Percentiles rank a stretch among this genome's conserved stretches.
Evolutionary conservation across 1,139 yeast species (phyloP).

Genomic region (Fermentozyma sake): DNA sequence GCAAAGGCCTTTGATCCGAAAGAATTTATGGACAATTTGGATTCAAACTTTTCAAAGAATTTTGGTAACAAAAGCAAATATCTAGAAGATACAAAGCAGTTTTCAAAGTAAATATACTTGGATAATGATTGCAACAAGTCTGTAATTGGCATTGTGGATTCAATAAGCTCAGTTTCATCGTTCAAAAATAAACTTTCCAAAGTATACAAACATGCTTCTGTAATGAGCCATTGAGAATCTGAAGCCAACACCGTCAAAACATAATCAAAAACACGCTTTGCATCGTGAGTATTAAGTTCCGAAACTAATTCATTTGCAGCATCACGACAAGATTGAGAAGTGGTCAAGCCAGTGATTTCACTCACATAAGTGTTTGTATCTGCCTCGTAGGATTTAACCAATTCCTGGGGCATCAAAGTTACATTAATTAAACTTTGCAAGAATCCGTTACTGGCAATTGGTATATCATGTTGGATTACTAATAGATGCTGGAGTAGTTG

Average conservation of each 20-base stretch:
- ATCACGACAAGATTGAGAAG: constrained; percentile 48
- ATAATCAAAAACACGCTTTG: constrained; percentile 20
- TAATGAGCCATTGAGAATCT: constrained; percentile 13
- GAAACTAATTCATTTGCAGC: constrained; percentile 46
- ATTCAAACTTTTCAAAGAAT: constrained; percentile 49
- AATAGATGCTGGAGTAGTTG: constrained; percentile 24
- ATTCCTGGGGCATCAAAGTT: constrained; percentile 23
- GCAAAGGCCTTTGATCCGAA: constrained; percentile 37
- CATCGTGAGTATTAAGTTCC: constrained; percentile 39
- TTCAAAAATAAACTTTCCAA: constrained; percentile 42
- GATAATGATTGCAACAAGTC: constrained; percentile 22
- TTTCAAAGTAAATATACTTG: constrained; percentile 12
- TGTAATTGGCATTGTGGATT: constrained; percentile 15
- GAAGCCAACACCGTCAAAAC: constrained; percentile 8
- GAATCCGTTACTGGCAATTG: constrained; percentile 15
- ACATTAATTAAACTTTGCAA: constrained; percentile 19
- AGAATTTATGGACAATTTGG: constrained; percentile 25
- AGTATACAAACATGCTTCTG: constrained; percentile 39
- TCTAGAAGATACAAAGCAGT: constrained; percentile 38
- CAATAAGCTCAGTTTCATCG: constrained; percentile 26
- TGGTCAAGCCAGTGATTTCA: constrained; percentile 63
- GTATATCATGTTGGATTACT: constrained; percentile 24
- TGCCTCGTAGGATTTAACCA: constrained; percentile 29
- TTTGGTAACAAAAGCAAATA: constrained; percentile 50
- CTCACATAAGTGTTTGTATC: constrained; percentile 71